phyloP scores from a whole-genome alignment of 176 grass and related monocot species.

The Aegilops bicornis region DNA sequence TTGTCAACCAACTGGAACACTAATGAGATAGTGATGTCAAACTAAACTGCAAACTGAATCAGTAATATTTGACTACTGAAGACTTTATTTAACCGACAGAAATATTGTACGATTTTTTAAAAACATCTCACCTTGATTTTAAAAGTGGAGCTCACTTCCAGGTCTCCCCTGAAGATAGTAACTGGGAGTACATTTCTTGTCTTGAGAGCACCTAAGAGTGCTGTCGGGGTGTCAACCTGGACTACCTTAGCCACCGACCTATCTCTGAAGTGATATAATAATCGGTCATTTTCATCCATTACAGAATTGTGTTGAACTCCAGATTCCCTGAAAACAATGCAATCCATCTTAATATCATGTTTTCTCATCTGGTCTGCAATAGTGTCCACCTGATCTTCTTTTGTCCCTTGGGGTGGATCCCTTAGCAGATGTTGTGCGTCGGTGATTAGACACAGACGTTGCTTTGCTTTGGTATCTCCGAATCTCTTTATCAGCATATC shows the following conservation, averaged over 20 bases:
- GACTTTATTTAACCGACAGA: constrained; percentile 7
- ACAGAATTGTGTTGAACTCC: constrained; percentile 35
- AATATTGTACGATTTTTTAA: not conserved
- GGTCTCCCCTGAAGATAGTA: constrained; percentile 90
- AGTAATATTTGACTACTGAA: not conserved
- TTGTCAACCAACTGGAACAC: not conserved
- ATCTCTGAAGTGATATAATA: constrained; percentile 73
- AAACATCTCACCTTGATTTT: constrained; percentile 78
- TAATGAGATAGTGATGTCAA: not conserved
- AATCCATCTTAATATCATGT: constrained; percentile 75
- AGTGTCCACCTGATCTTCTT: constrained; percentile 82
- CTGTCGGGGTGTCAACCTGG: constrained; percentile 71
- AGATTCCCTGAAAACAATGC: constrained; percentile 70
- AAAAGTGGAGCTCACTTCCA: constrained; percentile 78
- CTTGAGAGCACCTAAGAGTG: constrained; percentile 81
- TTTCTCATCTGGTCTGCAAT: constrained; percentile 80
- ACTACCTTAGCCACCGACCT: constrained; percentile 56
- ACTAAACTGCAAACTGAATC: constrained; percentile 25
- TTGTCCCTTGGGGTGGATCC: constrained; percentile 81
- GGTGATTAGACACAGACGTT: constrained; percentile 77
- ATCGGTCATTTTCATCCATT: constrained; percentile 75
- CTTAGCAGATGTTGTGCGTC: constrained; percentile 71
- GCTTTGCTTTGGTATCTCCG: constrained; percentile 57
- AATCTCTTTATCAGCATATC: constrained; percentile 98
- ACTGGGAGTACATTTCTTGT: constrained; percentile 83